Conservation (phyloP, 2,329 filamentous ascomycete genomes). For the Catunica adiposa region DNA sequence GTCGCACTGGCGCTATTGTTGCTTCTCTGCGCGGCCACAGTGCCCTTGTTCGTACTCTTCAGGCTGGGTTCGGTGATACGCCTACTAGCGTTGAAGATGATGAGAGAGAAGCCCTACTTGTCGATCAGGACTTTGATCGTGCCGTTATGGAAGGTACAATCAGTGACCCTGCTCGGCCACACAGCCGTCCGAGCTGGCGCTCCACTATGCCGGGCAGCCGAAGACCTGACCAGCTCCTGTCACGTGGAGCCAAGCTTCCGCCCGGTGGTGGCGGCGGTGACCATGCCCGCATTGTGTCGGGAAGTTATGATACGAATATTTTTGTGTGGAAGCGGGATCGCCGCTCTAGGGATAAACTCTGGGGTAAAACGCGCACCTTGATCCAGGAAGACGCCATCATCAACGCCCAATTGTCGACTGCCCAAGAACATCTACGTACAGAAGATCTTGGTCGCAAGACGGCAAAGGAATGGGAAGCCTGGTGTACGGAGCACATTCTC, state of each 20-base stretch:
- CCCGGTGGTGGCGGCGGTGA: conserved; percentile 78
- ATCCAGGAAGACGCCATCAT: conserved; percentile 54
- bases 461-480: background rate
- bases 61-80: conserved; percentile 83
- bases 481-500: background rate
- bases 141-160: conserved; percentile 37
- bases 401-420: conserved; percentile 24
- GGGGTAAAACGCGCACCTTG: conserved; percentile 61
- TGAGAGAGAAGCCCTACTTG: conserved; percentile 50
- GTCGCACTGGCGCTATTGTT: conserved; percentile 69
- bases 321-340: conserved; percentile 71
- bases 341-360: conserved; percentile 58
- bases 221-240: conserved; percentile 58
- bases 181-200: conserved; percentile 23
- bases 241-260: conserved; percentile 71
- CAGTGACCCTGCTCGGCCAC: conserved; percentile 19
- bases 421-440: conserved; percentile 11
- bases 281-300: conserved; percentile 90
- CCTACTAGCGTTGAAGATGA: conserved; percentile 66
- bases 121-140: conserved; percentile 58
- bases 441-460: background rate
- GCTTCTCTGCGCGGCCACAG: conserved; percentile 69
- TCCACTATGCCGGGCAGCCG: conserved; percentile 54
- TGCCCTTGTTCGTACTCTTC: conserved; percentile 80
- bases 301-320: conserved; percentile 89